Evolutionary conservation across 1,139 yeast genomes (phyloP), one percentile per base, ranked within the genome.

Genomic region (Lodderomyces pseudojiufengensis): DNA sequence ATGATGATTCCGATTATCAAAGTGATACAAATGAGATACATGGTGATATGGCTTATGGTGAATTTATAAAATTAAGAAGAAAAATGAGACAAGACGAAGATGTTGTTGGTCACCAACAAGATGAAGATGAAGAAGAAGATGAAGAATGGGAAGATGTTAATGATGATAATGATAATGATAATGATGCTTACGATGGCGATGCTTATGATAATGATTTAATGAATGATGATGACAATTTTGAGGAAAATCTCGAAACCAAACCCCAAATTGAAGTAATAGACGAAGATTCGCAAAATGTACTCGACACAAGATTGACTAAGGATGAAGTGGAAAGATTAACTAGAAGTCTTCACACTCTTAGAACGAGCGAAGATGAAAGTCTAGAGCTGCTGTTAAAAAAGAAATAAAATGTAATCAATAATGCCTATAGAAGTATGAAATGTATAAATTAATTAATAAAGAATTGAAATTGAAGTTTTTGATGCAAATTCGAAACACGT

Each of bases 1-100:
- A 50, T 35, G 48, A 55, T 39, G 59, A 55, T 9, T 47, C 51
- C 12, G 55, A 54, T 12, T 46, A 51, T 11, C 4, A 26, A 14
- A 40, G 50, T 16, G 54, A 51, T 14, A 37, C 33, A 8, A 45
- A 46, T n/a, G 46, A 40, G 13, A 42, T 44, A 24, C 57, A 53
- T n/a, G 52, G 54, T 7, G 42, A 46, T 29, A 48, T 49, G 31
- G 47, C 42, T 3, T 46, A 37, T 29, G 48, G 38, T 8, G 47
- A 43, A 20, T 44, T 44, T 31, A 13, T 37, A 12, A 39, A 41
- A 15, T 44, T 41, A 10, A 43, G 36, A 23, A 40, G 35, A 18
- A 33, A 37, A n/a, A 22, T 42, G 21, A 33, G 37, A 28, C 32
- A 37, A 35, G 29, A 36, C 31, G 38, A 39, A 18, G 24, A 31